Evolutionary conservation across 1,284 basidiomycete genomes (phyloP).

Genomic region (Pseudozyma thailandica): DNA sequence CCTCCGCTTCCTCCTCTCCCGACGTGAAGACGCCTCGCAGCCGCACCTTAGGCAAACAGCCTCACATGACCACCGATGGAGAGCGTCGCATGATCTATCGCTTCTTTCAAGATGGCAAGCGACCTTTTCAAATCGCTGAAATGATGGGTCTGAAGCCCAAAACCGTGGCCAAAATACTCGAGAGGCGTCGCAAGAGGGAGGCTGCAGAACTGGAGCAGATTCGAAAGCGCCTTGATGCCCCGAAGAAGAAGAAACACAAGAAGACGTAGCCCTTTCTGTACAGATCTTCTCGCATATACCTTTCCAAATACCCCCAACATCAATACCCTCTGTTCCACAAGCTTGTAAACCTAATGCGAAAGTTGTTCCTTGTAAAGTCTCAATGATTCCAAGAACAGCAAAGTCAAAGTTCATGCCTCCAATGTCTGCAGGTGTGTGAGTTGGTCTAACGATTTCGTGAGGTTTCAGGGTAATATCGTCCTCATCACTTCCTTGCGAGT

Average conservation of each 20-base stretch:
- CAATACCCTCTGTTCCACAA: too few relatives aligned
- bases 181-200: not conserved
- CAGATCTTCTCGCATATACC: too few relatives aligned
- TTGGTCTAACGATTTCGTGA: too few relatives aligned
- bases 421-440: too few relatives aligned
- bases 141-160: slow-evolving; percentile 5
- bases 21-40: not conserved
- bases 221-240: not conserved
- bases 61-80: not conserved
- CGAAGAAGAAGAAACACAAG: not conserved
- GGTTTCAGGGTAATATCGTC: too few relatives aligned
- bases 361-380: too few relatives aligned
- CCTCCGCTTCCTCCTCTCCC: not conserved
- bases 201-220: not conserved
- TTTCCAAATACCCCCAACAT: too few relatives aligned
- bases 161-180: slow-evolving; percentile 13
- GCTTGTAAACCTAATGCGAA: too few relatives aligned
- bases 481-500: too few relatives aligned
- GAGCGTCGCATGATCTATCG: slow-evolving; percentile 16
- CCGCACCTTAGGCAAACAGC: not conserved
- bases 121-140: slow-evolving; percentile 1
- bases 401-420: too few relatives aligned
- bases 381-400: too few relatives aligned
- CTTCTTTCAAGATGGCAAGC: slow-evolving; percentile 7
- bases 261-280: not conserved